These are phyloP conservation scores for Alternaria tenuissima DNA, from an alignment of 2,329 filamentous ascomycete species.

Conservation along the genomic window DNA sequence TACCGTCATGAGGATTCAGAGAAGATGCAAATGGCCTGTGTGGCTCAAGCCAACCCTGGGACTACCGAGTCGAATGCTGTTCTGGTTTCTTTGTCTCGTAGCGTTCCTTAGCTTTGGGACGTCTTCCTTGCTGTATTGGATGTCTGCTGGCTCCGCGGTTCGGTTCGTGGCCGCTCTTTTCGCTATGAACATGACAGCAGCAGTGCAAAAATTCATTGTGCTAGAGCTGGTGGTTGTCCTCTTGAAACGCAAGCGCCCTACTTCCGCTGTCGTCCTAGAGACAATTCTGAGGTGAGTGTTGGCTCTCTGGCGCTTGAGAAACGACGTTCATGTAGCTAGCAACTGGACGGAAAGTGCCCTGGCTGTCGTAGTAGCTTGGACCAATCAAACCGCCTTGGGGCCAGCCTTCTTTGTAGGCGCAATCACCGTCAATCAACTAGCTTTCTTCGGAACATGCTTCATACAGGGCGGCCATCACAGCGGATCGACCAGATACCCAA, in stretches of 20 bases:
- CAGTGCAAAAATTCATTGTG: conserved; percentile 1
- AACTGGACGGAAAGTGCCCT: conserved; percentile 5
- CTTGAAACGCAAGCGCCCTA: neutral
- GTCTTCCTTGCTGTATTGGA: neutral
- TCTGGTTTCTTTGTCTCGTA: neutral
- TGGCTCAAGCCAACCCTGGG: too few species aligned
- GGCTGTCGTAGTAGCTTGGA: conserved; percentile 1
- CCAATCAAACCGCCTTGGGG: neutral
- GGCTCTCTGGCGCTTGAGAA: neutral
- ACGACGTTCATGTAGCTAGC: neutral
- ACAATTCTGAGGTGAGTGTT: conserved; percentile 1
- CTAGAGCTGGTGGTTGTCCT: conserved; percentile 3
- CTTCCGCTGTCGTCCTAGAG: neutral
- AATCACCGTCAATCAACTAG: conserved; percentile 1
- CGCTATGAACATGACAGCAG: neutral
- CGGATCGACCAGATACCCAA: neutral
- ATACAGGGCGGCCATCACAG: neutral
- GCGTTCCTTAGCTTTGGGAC: neutral
- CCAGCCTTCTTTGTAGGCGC: neutral
- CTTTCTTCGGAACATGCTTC: conserved; percentile 1
- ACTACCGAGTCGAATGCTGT: neutral
- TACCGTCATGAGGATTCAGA: too few species aligned
- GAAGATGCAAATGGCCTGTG: too few species aligned
- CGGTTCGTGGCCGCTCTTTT: neutral
- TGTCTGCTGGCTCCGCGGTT: neutral